Conservation (phyloP, 805 yeast species). For the Zygotorulaspora danielsina region DNA sequence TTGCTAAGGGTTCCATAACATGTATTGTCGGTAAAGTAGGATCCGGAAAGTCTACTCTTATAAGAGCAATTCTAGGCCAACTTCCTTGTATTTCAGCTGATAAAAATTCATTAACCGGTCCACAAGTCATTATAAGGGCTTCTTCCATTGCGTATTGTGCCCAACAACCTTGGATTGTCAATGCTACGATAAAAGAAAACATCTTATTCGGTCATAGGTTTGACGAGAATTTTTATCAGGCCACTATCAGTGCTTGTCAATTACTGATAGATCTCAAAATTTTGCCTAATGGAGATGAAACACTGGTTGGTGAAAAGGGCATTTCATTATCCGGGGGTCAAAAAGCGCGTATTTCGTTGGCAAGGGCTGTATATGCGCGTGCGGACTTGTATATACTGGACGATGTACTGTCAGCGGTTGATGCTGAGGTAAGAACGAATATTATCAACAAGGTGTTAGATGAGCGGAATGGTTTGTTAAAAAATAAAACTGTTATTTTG, state of each 20-base stretch:
- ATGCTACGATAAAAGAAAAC: constrained; percentile 47
- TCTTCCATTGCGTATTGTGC: constrained; percentile 53
- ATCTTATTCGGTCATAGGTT: constrained; percentile 47
- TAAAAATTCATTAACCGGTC: constrained; percentile 20
- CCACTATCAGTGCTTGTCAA: constrained; percentile 48
- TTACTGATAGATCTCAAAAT: constrained; percentile 44
- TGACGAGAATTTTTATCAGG: constrained; percentile 41
- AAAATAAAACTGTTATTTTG: constrained; percentile 49
- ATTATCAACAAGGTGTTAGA: constrained; percentile 49
- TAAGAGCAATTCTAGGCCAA: constrained; percentile 53
- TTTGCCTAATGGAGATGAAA: constrained; percentile 50
- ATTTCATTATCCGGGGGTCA: constrained; percentile 61
- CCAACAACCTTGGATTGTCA: constrained; percentile 54
- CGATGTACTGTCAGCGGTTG: constrained; percentile 68
- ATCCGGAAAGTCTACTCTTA: constrained; percentile 58
- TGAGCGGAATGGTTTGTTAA: constrained; percentile 42
- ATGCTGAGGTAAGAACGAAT: constrained; percentile 61
- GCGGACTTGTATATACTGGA: constrained; percentile 57
- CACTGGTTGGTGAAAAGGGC: constrained; percentile 58
- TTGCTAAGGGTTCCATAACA: constrained; percentile 49
- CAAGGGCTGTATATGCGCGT: constrained; percentile 64
- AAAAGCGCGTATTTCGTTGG: constrained; percentile 59
- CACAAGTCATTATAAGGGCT: constrained; percentile 30
- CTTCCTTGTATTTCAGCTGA: constrained; percentile 38
- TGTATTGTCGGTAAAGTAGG: constrained; percentile 69